Evolutionary conservation across 208 protist species (phyloP).

Genomic region (Crithidia expoeki): DNA sequence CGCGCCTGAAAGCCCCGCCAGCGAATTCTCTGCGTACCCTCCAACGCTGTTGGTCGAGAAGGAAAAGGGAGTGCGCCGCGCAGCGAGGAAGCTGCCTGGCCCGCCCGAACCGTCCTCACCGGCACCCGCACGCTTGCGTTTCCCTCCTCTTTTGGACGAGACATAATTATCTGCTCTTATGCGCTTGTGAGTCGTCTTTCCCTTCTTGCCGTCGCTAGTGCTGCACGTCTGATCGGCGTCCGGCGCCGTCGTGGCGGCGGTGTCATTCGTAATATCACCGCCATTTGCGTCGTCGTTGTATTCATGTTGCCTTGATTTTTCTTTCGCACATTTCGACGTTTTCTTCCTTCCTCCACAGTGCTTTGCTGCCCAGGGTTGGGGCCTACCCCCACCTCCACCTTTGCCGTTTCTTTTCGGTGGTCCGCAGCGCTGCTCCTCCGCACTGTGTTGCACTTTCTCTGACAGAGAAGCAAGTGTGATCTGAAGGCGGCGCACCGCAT

Average conservation of each 20-base stretch:
- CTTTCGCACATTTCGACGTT: conserved; percentile 9
- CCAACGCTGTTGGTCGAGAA: conserved; percentile 23
- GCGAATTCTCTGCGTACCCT: not conserved
- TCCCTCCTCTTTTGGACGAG: conserved; percentile 6
- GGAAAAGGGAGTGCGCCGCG: conserved; percentile 51
- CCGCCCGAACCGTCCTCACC: not conserved
- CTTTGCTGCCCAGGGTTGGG: conserved; percentile 12
- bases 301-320: not conserved
- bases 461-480: conserved; percentile 41
- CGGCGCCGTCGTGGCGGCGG: not conserved
- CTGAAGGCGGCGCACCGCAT: conserved; percentile 27
- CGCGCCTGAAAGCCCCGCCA: conserved; percentile 13
- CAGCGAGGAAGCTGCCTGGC: not conserved
- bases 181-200: conserved; percentile 12
- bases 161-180: not conserved
- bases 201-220: not conserved
- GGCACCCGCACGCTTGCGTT: not conserved
- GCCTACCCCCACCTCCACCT: conserved; percentile 17
- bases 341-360: conserved; percentile 21
- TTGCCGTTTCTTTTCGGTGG: conserved; percentile 24
- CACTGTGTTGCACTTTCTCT: conserved; percentile 45
- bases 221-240: not conserved
- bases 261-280: not conserved
- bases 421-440: conserved; percentile 39
- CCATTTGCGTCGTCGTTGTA: conserved; percentile 7